A percentile compares a stretch with the other conserved stretches of the same genome.
These are phyloP conservation scores for Pseudocercospora fuligena DNA, from an alignment of 2,329 filamentous ascomycete species.

Conservation along the genomic window DNA sequence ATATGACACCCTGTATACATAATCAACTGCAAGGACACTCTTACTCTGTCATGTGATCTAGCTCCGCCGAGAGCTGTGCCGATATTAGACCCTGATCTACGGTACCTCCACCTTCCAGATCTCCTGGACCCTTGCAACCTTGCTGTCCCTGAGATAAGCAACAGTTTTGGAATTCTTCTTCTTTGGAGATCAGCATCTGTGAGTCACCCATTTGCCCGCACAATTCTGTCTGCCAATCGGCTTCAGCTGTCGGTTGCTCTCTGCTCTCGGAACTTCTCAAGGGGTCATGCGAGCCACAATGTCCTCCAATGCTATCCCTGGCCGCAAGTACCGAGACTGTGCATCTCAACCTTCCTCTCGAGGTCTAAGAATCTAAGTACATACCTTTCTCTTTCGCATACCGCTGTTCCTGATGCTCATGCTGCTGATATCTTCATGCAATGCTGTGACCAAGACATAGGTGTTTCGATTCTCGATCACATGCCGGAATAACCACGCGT, in stretches of 20 bases:
- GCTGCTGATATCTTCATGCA: background rate
- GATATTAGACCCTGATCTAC: background rate
- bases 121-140: background rate
- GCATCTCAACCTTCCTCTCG: slow-evolving; percentile 2
- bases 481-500: background rate
- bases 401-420: background rate
- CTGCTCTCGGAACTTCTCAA: background rate
- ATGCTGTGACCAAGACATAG: background rate
- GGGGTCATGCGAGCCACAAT: background rate
- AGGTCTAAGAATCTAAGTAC: background rate
- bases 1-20: too few relatives aligned
- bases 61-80: background rate
- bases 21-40: too few relatives aligned
- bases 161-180: slow-evolving; percentile 5
- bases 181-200: background rate
- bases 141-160: slow-evolving; percentile 4
- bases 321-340: background rate
- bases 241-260: background rate
- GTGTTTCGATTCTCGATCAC: background rate
- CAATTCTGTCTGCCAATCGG: background rate
- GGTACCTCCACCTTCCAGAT: background rate
- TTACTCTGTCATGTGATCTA: background rate
- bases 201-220: background rate
- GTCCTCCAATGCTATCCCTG: slow-evolving; percentile 2
- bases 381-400: background rate